Conservation (phyloP, 2,329 filamentous ascomycete species). For the Alternaria tenuissima region DNA sequence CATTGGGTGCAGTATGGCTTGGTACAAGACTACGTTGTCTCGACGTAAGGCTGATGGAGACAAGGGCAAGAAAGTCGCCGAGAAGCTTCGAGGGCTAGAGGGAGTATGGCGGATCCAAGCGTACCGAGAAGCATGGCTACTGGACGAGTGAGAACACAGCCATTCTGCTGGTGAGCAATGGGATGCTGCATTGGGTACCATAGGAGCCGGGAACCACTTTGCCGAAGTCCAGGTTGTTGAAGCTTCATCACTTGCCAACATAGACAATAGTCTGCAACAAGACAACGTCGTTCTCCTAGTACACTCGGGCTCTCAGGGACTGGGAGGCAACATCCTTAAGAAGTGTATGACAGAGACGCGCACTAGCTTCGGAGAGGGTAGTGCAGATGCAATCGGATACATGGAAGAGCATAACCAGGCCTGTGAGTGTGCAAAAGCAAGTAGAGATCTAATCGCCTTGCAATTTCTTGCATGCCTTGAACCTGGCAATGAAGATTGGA, state of each 20-base stretch:
- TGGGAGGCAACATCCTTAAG: constrained; percentile 47
- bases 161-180: constrained; percentile 43
- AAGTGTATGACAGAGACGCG: constrained; percentile 32
- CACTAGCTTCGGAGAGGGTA: constrained; percentile 38
- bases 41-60: constrained; percentile 44
- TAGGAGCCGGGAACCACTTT: constrained; percentile 52
- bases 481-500: constrained; percentile 39
- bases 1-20: constrained; percentile 53
- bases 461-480: constrained; percentile 50
- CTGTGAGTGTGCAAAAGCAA: constrained; percentile 47
- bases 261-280: constrained; percentile 24
- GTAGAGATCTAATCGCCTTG: constrained; percentile 51
- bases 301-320: constrained; percentile 50
- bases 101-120: constrained; percentile 41
- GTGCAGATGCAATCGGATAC: constrained; percentile 38
- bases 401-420: constrained; percentile 47
- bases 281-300: constrained; percentile 50
- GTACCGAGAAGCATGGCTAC: constrained; percentile 43
- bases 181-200: constrained; percentile 48
- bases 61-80: constrained; percentile 46
- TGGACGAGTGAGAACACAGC: constrained; percentile 17
- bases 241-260: constrained; percentile 14
- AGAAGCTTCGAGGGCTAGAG: constrained; percentile 48
- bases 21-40: constrained; percentile 46
- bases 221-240: constrained; percentile 52